These are phyloP conservation scores for Aegilops sharonensis DNA, from an alignment of 176 grass and related monocot species.

Conservation along the genomic window DNA sequence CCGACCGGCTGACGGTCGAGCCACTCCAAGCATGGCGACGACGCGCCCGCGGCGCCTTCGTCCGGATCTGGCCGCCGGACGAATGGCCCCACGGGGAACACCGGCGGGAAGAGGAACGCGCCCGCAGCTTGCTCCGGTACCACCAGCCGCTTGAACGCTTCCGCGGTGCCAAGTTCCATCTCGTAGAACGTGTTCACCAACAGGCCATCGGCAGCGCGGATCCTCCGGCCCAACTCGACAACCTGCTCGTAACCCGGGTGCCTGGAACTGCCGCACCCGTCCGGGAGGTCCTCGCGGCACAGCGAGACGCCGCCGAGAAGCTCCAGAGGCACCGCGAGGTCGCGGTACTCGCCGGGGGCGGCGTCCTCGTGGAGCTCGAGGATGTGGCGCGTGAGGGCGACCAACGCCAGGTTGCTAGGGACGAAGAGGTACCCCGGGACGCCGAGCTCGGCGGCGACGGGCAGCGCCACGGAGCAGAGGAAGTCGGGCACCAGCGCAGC, in stretches of 20 bases:
- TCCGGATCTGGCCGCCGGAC: neutral
- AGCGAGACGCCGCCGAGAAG: neutral
- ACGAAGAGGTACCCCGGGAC: neutral
- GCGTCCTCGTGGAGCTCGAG: neutral
- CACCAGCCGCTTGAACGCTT: neutral
- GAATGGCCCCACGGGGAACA: neutral
- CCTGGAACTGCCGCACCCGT: neutral
- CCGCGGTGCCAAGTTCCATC: neutral
- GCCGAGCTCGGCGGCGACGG: neutral
- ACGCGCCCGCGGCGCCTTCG: neutral
- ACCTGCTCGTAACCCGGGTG: neutral
- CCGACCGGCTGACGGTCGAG: neutral
- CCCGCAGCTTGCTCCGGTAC: neutral
- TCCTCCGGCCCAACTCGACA: neutral
- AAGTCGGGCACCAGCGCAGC: neutral
- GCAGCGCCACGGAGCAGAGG: neutral
- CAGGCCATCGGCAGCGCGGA: neutral
- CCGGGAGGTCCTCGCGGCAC: neutral
- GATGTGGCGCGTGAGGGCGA: neutral
- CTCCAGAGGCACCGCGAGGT: neutral
- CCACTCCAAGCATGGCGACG: neutral
- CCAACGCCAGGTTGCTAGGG: neutral
- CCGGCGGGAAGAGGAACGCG: neutral
- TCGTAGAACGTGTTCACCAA: neutral
- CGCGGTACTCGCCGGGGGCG: neutral